These are phyloP conservation scores for Candida loeiensis DNA, from an alignment of 805 yeast species.

Conservation along the genomic window DNA sequence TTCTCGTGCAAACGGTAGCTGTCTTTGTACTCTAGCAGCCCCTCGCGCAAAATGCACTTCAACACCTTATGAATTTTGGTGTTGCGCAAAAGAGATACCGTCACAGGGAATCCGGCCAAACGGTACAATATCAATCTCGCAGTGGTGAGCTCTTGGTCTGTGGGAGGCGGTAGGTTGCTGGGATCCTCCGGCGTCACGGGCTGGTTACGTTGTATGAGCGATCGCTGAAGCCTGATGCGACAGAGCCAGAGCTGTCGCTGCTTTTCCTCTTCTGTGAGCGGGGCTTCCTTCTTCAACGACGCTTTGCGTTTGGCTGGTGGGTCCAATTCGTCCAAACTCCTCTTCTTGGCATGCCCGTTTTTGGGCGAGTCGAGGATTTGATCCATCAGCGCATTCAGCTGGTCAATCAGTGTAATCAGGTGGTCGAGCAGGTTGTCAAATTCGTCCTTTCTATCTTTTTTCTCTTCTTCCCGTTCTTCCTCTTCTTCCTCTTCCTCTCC, in stretches of 20 bases:
- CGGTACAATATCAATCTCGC: conserved; percentile 39
- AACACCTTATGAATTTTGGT: conserved; percentile 53
- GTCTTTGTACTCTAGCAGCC: conserved; percentile 38
- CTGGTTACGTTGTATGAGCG: conserved; percentile 45
- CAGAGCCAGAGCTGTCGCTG: conserved; percentile 46
- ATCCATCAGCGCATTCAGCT: not conserved
- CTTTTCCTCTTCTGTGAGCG: conserved; percentile 35
- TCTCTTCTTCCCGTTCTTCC: too few species aligned
- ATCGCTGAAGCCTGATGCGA: conserved; percentile 46
- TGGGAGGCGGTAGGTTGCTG: conserved; percentile 34
- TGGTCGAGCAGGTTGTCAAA: not conserved
- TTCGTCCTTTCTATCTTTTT: too few species aligned
- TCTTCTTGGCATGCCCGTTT: not conserved
- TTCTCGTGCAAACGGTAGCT: conserved; percentile 46
- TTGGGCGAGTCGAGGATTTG: not conserved
- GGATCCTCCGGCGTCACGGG: conserved; percentile 38
- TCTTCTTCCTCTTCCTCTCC: not conserved
- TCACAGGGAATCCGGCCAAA: conserved; percentile 42
- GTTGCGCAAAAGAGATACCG: conserved; percentile 34
- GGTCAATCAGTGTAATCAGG: not conserved
- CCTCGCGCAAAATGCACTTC: conserved; percentile 43
- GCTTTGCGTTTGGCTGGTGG: conserved; percentile 6
- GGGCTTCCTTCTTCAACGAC: conserved; percentile 9
- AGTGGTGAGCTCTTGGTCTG: conserved; percentile 42
- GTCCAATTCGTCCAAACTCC: conserved; percentile 1